A percentile compares a stretch with the other conserved stretches of the same genome.
phyloP scores from a whole-genome alignment of 2,329 filamentous ascomycete species.

The Coniochaeta sp. region DNA sequence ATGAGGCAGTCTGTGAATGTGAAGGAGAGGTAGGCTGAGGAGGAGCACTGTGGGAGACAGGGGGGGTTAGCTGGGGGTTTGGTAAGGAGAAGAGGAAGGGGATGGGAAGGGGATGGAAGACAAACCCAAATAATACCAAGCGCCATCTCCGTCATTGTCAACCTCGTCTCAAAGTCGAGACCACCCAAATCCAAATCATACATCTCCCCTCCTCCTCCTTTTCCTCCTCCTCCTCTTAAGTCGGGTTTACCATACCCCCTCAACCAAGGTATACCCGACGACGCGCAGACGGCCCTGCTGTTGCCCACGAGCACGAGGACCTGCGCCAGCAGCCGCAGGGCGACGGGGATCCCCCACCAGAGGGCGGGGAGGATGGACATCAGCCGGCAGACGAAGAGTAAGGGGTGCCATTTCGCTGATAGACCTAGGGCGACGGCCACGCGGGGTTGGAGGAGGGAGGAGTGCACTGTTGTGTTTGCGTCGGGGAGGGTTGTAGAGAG shows the following conservation, averaged over 20 bases:
- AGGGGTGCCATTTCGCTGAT: constrained; percentile 64
- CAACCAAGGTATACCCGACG: background rate
- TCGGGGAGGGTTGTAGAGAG: no score
- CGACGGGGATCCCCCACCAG: constrained; percentile 65
- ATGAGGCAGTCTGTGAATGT: constrained; percentile 82
- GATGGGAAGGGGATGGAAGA: constrained; percentile 18
- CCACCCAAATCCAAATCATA: no score
- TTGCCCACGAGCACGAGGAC: constrained; percentile 22
- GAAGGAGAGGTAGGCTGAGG: constrained; percentile 72
- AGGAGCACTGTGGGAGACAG: constrained; percentile 52
- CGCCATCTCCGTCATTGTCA: constrained; percentile 60
- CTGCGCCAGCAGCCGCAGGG: constrained; percentile 60
- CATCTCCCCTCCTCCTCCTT: no score
- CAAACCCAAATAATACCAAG: constrained; percentile 72
- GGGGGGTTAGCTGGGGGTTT: constrained; percentile 6
- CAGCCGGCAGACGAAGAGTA: constrained; percentile 65
- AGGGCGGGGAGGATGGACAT: constrained; percentile 63
- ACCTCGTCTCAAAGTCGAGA: constrained; percentile 33
- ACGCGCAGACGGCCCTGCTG: background rate
- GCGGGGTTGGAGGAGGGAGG: constrained; percentile 61
- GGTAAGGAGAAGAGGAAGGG: constrained; percentile 5
- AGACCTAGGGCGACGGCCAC: constrained; percentile 74
- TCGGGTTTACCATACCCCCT: background rate
- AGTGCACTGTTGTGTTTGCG: constrained; percentile 12
- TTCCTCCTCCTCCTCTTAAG: no score